phyloP scores from a whole-genome alignment of 106 monocot species.

The Triglochin maritima region DNA sequence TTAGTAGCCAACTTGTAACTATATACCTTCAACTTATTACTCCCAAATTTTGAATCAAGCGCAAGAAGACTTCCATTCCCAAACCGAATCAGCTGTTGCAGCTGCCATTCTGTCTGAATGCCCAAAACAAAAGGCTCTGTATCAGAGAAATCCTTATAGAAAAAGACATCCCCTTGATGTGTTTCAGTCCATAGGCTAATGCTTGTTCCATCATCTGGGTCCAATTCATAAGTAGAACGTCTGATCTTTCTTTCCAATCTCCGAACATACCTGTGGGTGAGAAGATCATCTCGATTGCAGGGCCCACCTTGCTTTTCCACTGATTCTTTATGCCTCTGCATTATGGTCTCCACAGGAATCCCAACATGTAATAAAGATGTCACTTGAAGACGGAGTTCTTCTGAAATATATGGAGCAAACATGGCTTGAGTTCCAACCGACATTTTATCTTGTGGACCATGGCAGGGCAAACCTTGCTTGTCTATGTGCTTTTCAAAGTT shows the following conservation, averaged over 20 bases:
- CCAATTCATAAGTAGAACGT: slow-evolving; percentile 66
- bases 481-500: slow-evolving; percentile 92
- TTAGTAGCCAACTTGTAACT: too few relatives aligned
- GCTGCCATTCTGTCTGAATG: slow-evolving; percentile 94
- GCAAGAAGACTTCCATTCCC: slow-evolving; percentile 67
- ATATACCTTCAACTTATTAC: slow-evolving; percentile 77
- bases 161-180: slow-evolving; percentile 58
- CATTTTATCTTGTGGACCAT: slow-evolving; percentile 73
- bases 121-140: slow-evolving; percentile 81
- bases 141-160: slow-evolving; percentile 80
- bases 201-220: slow-evolving; percentile 64
- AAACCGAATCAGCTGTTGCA: slow-evolving; percentile 86
- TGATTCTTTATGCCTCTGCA: slow-evolving; percentile 80
- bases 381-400: slow-evolving; percentile 77
- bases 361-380: slow-evolving; percentile 80
- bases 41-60: slow-evolving; percentile 79
- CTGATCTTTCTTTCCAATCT: slow-evolving; percentile 95
- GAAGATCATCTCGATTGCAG: slow-evolving; percentile 86
- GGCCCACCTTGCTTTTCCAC: slow-evolving; percentile 91
- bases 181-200: slow-evolving; percentile 59
- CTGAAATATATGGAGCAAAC: slow-evolving; percentile 90
- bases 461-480: slow-evolving; percentile 81
- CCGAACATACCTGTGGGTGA: slow-evolving; percentile 81
- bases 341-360: slow-evolving; percentile 95
- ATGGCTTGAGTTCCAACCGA: slow-evolving; percentile 74